A percentile compares a stretch with the other conserved stretches of the same genome.
Evolutionary conservation across 768 basidiomycete species (phyloP).

Genomic region (Tricholoma terreum): DNA sequence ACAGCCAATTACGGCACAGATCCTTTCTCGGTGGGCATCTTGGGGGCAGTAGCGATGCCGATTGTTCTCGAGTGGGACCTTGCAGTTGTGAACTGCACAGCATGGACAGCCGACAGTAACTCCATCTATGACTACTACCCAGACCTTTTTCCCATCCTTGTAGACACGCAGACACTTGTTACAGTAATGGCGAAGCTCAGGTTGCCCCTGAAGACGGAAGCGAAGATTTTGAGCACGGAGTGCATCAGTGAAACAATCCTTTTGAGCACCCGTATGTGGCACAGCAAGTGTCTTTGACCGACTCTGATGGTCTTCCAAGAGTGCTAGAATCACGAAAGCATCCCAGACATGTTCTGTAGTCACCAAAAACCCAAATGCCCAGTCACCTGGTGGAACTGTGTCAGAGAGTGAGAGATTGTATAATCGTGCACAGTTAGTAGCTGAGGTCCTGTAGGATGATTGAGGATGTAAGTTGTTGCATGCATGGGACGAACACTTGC

Average conservation of each 20-base stretch:
- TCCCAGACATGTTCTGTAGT: not conserved
- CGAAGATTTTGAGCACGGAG: too few relatives aligned
- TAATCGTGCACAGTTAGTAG: too few relatives aligned
- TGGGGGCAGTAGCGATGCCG: not conserved
- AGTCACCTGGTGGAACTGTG: not conserved
- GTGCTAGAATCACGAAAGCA: not conserved
- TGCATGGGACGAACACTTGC: too few relatives aligned
- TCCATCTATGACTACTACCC: constrained; percentile 25
- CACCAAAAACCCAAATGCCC: too few relatives aligned
- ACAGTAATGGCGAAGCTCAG: too few relatives aligned
- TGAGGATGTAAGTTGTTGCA: too few relatives aligned
- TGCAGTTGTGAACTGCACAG: constrained; percentile 28
- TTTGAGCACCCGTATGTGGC: too few relatives aligned
- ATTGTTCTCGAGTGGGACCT: not conserved
- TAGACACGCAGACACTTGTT: not conserved
- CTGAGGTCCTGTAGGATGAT: too few relatives aligned
- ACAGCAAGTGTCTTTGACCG: too few relatives aligned
- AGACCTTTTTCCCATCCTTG: not conserved
- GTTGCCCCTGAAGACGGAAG: too few relatives aligned
- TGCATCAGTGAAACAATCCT: too few relatives aligned
- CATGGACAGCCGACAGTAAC: constrained; percentile 30
- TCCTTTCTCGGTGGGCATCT: not conserved
- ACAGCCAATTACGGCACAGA: constrained; percentile 23
- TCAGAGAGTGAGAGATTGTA: too few relatives aligned
- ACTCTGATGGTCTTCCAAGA: not conserved